phyloP scores from a whole-genome alignment of 306 rosid genomes.

The Senna tora region DNA sequence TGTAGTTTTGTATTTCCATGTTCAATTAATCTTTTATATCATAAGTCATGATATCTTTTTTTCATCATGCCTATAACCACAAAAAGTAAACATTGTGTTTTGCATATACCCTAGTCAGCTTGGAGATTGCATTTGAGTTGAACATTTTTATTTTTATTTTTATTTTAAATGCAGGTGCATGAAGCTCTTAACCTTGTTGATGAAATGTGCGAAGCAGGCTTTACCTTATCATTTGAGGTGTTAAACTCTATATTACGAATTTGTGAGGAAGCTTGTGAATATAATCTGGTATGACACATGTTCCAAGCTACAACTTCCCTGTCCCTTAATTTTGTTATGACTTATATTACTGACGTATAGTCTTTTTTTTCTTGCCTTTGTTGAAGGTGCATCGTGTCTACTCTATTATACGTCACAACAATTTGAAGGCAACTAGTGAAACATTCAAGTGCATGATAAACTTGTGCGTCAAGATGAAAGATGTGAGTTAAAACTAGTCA shows the following conservation, averaged over 20 bases:
- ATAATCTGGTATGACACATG: constrained; percentile 63
- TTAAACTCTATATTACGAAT: constrained; percentile 59
- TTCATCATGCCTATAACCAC: constrained; percentile 13
- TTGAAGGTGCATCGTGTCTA: constrained; percentile 67
- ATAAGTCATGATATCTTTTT: neutral
- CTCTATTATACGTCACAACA: constrained; percentile 54
- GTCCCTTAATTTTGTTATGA: constrained; percentile 13
- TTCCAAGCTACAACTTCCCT: constrained; percentile 10
- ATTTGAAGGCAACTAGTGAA: constrained; percentile 55
- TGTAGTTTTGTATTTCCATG: neutral
- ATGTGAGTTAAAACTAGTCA: constrained; percentile 56
- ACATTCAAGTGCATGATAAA: constrained; percentile 72
- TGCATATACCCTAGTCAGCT: constrained; percentile 7
- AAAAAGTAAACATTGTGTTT: neutral
- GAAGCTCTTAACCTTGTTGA: constrained; percentile 69
- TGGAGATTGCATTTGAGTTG: constrained; percentile 18
- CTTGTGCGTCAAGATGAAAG: constrained; percentile 66
- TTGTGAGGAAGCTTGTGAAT: constrained; percentile 58
- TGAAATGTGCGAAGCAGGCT: constrained; percentile 68
- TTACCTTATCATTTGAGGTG: constrained; percentile 46
- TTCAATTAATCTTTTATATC: neutral
- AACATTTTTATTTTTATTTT: constrained; percentile 7
- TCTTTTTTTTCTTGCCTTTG: constrained; percentile 31
- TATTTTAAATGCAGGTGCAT: constrained; percentile 59
- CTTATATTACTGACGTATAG: neutral